Percentiles rank a stretch among this genome's conserved stretches.
Evolutionary conservation across 306 rosid species (phyloP).

Genomic region (Sechiopsis laciniata): DNA sequence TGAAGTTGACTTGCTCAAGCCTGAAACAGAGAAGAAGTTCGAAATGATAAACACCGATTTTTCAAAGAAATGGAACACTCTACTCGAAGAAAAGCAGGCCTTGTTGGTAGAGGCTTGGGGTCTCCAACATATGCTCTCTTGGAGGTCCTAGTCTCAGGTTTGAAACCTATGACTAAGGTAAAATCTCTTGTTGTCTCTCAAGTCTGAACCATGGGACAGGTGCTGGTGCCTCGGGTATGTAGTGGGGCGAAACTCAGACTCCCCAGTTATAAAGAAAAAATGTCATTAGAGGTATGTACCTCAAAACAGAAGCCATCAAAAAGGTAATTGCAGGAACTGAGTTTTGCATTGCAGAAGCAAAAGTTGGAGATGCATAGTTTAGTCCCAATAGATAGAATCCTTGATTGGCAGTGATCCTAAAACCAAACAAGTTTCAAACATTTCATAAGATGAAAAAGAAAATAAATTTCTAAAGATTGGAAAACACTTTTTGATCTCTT

Average conservation of each 20-base stretch:
- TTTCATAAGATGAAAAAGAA: slow-evolving; percentile 2
- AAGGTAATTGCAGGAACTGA: slow-evolving; percentile 66
- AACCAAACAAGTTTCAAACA: slow-evolving; percentile 2
- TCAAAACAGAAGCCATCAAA: slow-evolving; percentile 50
- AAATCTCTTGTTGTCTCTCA: no score
- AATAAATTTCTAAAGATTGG: slow-evolving; percentile 10
- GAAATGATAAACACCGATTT: background rate
- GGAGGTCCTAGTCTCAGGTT: no score
- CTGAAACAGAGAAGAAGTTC: slow-evolving; percentile 28
- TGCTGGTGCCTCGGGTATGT: no score
- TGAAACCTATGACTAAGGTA: no score
- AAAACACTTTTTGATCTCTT: slow-evolving; percentile 28
- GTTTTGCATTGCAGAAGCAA: slow-evolving; percentile 77
- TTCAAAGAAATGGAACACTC: background rate
- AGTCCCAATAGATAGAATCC: slow-evolving; percentile 66
- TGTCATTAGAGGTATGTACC: slow-evolving; percentile 27
- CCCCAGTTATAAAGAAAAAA: no score
- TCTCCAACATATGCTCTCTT: no score
- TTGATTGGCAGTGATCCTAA: slow-evolving; percentile 65
- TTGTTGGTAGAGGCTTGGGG: no score
- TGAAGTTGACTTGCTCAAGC: slow-evolving; percentile 45
- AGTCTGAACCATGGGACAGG: no score
- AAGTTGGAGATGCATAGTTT: slow-evolving; percentile 62
- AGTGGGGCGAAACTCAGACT: no score
- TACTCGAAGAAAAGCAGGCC: background rate